These are phyloP conservation scores for Stachybotrys chartarum DNA, from an alignment of 2,329 filamentous ascomycete species.

Conservation along the genomic window DNA sequence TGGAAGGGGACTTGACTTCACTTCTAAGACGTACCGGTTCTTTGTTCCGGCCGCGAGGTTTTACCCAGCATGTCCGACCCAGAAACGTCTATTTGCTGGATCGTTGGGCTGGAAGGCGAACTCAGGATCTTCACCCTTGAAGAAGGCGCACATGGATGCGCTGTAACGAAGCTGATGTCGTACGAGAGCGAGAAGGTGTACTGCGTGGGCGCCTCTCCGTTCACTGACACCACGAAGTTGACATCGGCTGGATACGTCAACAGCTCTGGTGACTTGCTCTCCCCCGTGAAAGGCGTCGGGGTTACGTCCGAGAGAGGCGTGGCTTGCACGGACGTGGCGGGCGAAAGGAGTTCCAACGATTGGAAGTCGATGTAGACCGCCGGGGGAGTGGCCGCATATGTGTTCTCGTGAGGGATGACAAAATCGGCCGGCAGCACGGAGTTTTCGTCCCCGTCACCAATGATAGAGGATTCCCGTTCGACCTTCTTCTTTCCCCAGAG, in stretches of 20 bases:
- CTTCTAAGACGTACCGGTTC: slow-evolving; percentile 32
- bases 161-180: slow-evolving; percentile 59
- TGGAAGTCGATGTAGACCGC: slow-evolving; percentile 41
- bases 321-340: slow-evolving; percentile 35
- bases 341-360: slow-evolving; percentile 40
- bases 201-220: slow-evolving; percentile 32
- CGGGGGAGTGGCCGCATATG: slow-evolving; percentile 40
- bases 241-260: slow-evolving; percentile 26
- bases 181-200: slow-evolving; percentile 41
- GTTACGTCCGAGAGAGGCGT: slow-evolving; percentile 35
- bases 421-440: slow-evolving; percentile 55
- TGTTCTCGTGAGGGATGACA: slow-evolving; percentile 51
- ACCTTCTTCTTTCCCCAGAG: slow-evolving; percentile 54
- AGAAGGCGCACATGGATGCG: slow-evolving; percentile 56
- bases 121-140: slow-evolving; percentile 50
- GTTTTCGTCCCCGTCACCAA: slow-evolving; percentile 48
- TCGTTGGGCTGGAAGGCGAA: slow-evolving; percentile 52
- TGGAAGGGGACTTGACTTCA: no score
- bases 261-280: slow-evolving; percentile 23
- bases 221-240: slow-evolving; percentile 26
- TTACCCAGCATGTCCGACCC: slow-evolving; percentile 36
- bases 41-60: slow-evolving; percentile 37
- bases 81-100: slow-evolving; percentile 48
- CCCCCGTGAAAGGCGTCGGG: slow-evolving; percentile 29
- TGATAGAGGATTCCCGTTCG: slow-evolving; percentile 52